Conservation (phyloP, 2,329 filamentous ascomycete species). For the Aureobasidium sp. region DNA sequence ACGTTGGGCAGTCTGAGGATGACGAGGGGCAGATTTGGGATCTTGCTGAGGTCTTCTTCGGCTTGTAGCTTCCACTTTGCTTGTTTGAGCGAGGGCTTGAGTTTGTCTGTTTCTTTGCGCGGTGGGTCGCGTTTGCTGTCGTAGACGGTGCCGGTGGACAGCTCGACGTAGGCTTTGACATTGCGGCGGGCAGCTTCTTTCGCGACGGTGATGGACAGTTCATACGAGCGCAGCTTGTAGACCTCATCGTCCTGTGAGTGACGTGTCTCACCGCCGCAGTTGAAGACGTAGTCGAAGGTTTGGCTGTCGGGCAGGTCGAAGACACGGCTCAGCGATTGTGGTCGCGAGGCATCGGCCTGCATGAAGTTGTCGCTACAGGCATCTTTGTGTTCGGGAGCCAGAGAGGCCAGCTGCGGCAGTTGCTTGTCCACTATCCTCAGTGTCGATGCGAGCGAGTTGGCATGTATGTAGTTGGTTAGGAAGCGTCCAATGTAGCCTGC, state of each 20-base stretch:
- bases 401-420: conserved; percentile 85
- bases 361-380: conserved; percentile 87
- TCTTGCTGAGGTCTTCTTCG: conserved; percentile 77
- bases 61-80: conserved; percentile 88
- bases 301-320: conserved; percentile 65
- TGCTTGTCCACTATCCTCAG: conserved; percentile 93
- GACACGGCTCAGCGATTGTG: conserved; percentile 75
- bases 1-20: conserved; percentile 79
- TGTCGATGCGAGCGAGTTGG: conserved; percentile 81
- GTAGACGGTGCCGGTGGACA: conserved; percentile 93
- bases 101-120: conserved; percentile 81
- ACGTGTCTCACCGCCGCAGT: conserved; percentile 93
- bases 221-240: conserved; percentile 81
- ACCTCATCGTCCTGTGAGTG: conserved; percentile 96
- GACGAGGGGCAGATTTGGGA: conserved; percentile 68
- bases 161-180: conserved; percentile 78
- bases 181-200: conserved; percentile 76
- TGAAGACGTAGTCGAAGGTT: conserved; percentile 96
- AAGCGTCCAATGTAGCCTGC: conserved; percentile 81
- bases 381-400: conserved; percentile 83
- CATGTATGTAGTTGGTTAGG: conserved; percentile 80
- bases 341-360: conserved; percentile 85
- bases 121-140: conserved; percentile 69
- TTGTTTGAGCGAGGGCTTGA: conserved; percentile 89
- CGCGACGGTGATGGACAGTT: conserved; percentile 69